Percentiles rank a stretch among this genome's conserved stretches.
Conservation (phyloP, 768 basidiomycete genomes). For the Flagelloscypha sp. region DNA sequence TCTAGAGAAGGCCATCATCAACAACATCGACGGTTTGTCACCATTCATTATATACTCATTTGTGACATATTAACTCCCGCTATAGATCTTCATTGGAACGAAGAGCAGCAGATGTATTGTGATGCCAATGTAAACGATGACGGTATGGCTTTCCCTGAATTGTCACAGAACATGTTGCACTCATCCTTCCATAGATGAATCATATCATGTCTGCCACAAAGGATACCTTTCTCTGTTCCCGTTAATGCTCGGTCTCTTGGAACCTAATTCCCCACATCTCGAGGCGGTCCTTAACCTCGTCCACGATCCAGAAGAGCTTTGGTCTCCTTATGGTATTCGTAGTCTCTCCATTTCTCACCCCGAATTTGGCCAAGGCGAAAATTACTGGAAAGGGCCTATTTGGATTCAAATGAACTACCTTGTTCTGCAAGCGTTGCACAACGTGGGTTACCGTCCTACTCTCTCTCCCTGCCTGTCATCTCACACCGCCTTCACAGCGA, state of each 20-base stretch:
- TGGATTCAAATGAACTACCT: slow-evolving; percentile 99
- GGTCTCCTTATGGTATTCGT: slow-evolving; percentile 87
- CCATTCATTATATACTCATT: neutral
- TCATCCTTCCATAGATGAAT: slow-evolving; percentile 58
- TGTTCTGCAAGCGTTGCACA: slow-evolving; percentile 68
- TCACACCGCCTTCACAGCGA: slow-evolving; percentile 33
- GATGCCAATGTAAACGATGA: slow-evolving; percentile 80
- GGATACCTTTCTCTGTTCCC: slow-evolving; percentile 96
- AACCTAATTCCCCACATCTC: slow-evolving; percentile 70
- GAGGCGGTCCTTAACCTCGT: slow-evolving; percentile 76
- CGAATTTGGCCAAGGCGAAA: slow-evolving; percentile 87
- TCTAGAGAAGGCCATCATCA: slow-evolving; percentile 72
- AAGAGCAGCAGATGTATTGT: slow-evolving; percentile 87
- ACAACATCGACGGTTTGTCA: slow-evolving; percentile 73
- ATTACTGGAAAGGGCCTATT: slow-evolving; percentile 96
- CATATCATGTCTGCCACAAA: slow-evolving; percentile 81
- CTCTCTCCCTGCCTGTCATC: neutral
- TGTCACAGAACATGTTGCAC: neutral
- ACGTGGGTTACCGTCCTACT: slow-evolving; percentile 47
- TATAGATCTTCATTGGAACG: slow-evolving; percentile 88
- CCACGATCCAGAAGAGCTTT: slow-evolving; percentile 73
- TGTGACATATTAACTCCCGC: neutral
- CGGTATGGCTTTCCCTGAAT: slow-evolving; percentile 36
- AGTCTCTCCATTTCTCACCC: slow-evolving; percentile 83
- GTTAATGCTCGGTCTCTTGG: slow-evolving; percentile 75